Base-by-base conservation (phyloP, 352 stramenopile genomes). In the Globisporangium nodosum region DNA sequence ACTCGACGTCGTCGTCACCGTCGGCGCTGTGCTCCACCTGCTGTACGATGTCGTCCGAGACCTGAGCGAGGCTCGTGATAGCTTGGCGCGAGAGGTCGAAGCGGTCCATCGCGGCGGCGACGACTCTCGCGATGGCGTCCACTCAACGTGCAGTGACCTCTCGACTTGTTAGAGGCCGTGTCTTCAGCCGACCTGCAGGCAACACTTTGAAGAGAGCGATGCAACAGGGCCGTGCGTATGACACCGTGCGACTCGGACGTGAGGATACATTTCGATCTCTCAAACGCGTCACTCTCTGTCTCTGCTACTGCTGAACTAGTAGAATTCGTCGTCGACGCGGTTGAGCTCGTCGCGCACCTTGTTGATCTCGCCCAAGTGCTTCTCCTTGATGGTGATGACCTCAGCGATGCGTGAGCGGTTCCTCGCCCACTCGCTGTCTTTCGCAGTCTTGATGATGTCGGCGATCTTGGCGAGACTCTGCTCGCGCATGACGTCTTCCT, bases 401-500 rank as follows among this genome's bases (percentile, higher is more conserved):
- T 93, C 81, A 5, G 80, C 78, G 15, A 91, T 73, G 31, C 81
- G 84, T 60, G 69, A 71, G 47, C 81, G 80, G 40, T 94, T 94
- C 48, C 85, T 78, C 52, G 69, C 51, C 81, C 81, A 94, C 51
- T 94, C 85, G 33, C 75, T 56, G 46, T 86, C 80, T 56, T 85
- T 87, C 3, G 75, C 74, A 33, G 55, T 56, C 45, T 82, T 87
- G 53, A 91, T 69, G 0, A 88, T 54, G 37, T 87, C 78, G 24
- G 79, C 76, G 42, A 89, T 81, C 66, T 87, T 85, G 13, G 73
- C 78, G 20, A 89, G 64, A 63, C 81, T 91, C 61, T 90, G 81
- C 60, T 93, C 81, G 16, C 83, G 81, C 73, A 94, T 81, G 24
- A 74, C 71, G 58, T 96, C 87, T 74, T 97, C 89, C 50, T 90